These are phyloP conservation scores for Rhodomyrtus psidioides DNA, from an alignment of 441 rosid genomes.

Conservation along the genomic window DNA sequence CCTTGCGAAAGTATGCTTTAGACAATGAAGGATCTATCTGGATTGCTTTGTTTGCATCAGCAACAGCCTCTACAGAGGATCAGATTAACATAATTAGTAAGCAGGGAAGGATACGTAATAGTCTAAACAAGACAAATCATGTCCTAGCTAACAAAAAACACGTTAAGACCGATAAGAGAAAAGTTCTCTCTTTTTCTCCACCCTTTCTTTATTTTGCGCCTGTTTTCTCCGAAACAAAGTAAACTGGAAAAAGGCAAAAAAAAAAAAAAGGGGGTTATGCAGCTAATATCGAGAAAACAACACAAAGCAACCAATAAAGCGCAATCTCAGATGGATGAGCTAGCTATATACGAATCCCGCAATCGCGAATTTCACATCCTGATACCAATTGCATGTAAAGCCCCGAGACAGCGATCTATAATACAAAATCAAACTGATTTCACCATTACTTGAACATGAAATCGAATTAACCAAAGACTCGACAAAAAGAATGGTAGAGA, in stretches of 20 bases:
- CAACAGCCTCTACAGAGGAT: conserved; percentile 61
- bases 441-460: background rate
- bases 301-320: background rate
- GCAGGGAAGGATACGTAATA: background rate
- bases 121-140: background rate
- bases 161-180: background rate
- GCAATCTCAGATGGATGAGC: background rate
- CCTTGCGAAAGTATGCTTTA: conserved; percentile 79
- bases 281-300: background rate
- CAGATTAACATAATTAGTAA: background rate
- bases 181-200: background rate
- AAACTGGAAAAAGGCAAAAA: background rate
- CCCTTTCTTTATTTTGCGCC: background rate
- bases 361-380: background rate
- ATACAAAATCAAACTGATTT: background rate
- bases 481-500: background rate
- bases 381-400: background rate
- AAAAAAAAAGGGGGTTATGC: no score
- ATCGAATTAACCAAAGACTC: background rate
- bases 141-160: no score
- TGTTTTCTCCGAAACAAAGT: background rate
- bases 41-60: conserved; percentile 72
- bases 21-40: conserved; percentile 58
- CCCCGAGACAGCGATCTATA: background rate
- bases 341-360: background rate